Conservation (phyloP, 2,329 filamentous ascomycete species). For the Teratosphaeria viscida region DNA sequence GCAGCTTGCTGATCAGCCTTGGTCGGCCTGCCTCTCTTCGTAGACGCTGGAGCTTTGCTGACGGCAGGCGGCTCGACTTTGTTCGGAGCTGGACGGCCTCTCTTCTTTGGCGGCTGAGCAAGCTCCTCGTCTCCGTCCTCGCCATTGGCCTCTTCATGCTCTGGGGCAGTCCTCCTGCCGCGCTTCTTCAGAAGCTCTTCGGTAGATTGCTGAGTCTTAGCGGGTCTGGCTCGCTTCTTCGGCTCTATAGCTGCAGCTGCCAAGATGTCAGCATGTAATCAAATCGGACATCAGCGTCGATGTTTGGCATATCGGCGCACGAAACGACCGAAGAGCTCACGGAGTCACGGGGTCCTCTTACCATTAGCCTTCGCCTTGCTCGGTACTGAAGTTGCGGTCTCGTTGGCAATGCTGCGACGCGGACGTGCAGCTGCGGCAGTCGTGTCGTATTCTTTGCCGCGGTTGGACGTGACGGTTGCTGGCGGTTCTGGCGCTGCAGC, state of each 20-base stretch:
- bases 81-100: slow-evolving; percentile 12
- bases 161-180: slow-evolving; percentile 8
- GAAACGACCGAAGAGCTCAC: background rate
- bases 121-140: slow-evolving; percentile 1
- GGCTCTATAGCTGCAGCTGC: background rate
- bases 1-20: slow-evolving; percentile 2
- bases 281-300: background rate
- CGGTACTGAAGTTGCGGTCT: background rate
- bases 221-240: background rate
- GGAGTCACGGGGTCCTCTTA: background rate
- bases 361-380: background rate
- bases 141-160: background rate
- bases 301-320: background rate
- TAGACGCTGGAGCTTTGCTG: background rate
- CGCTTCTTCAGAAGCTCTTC: slow-evolving; percentile 18
- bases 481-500: background rate
- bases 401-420: slow-evolving; percentile 6
- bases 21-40: slow-evolving; percentile 8
- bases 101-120: slow-evolving; percentile 16
- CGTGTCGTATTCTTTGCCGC: slow-evolving; percentile 17
- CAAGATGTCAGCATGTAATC: background rate
- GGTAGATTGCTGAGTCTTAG: background rate
- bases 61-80: background rate
- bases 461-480: slow-evolving; percentile 11
- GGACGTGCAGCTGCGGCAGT: slow-evolving; percentile 20